Evolutionary conservation across 805 yeast genomes (phyloP).

Genomic region (Lipomyces spencermartinsiae): DNA sequence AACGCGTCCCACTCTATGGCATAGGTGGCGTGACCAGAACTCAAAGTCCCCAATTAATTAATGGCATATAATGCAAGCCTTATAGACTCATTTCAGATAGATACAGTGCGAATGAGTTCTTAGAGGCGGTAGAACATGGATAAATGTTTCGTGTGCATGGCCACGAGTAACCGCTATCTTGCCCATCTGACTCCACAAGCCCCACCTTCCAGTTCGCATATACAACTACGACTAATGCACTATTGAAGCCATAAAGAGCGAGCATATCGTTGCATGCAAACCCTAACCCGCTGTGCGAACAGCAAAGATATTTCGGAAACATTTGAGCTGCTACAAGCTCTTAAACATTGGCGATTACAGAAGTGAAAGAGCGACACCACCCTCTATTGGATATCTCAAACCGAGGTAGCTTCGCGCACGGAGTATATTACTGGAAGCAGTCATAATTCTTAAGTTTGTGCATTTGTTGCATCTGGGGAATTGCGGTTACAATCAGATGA

Average conservation of each 20-base stretch:
- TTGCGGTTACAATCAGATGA: neutral
- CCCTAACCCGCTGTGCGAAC: too few relatives aligned
- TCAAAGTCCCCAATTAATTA: neutral
- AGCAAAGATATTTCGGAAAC: too few relatives aligned
- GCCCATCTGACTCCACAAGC: neutral
- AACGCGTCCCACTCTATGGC: neutral
- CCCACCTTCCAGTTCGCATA: too few relatives aligned
- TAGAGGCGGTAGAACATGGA: neutral
- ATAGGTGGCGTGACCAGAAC: neutral
- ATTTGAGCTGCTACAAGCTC: too few relatives aligned
- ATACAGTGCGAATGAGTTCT: neutral
- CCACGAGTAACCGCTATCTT: neutral
- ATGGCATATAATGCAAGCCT: neutral
- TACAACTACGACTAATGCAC: too few relatives aligned
- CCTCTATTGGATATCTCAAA: neutral
- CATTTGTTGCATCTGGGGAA: neutral
- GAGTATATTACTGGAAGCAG: neutral
- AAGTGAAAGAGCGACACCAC: neutral
- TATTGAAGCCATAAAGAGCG: too few relatives aligned
- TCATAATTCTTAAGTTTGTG: neutral
- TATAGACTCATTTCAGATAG: neutral
- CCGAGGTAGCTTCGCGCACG: neutral
- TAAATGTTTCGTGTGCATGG: neutral
- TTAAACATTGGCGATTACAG: too few relatives aligned
- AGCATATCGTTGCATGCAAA: too few relatives aligned